Evolutionary conservation across 2,329 filamentous ascomycete species (phyloP).

Genomic region (Chaetothyriales sp.): DNA sequence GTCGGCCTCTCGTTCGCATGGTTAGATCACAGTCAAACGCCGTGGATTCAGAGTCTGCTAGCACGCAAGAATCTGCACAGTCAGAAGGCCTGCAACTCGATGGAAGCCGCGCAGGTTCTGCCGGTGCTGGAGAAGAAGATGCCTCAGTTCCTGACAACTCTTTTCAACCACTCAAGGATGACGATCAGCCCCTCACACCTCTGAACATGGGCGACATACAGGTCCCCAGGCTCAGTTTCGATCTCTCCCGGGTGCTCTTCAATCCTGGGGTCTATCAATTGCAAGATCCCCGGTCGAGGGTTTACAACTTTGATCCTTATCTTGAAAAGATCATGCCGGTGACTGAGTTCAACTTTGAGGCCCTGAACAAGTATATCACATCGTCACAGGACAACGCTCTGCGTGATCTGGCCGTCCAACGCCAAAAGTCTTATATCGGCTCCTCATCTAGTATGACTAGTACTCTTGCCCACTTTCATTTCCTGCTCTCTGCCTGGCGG

Average conservation of each 20-base stretch:
- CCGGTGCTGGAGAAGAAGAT: not conserved
- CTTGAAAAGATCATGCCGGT: constrained; percentile 86
- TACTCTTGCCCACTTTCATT: constrained; percentile 81
- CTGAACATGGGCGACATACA: not conserved
- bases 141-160: not conserved
- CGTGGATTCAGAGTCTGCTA: not conserved
- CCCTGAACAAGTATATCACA: constrained; percentile 73
- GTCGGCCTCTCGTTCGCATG: not conserved
- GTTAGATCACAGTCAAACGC: not conserved
- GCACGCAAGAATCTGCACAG: not conserved
- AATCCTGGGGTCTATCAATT: constrained; percentile 86
- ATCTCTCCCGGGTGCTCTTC: constrained; percentile 81
- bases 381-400: constrained; percentile 71
- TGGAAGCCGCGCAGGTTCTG: not conserved
- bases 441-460: constrained; percentile 96
- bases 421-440: constrained; percentile 69
- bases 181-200: not conserved
- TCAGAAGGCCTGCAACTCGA: not conserved
- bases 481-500: constrained; percentile 71
- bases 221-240: constrained; percentile 23
- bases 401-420: constrained; percentile 48
- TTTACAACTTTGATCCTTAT: constrained; percentile 96
- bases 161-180: not conserved
- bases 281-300: constrained; percentile 70
- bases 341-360: constrained; percentile 78